Percentiles rank a stretch among this genome's conserved stretches.
These are phyloP conservation scores for Colletotrichum godetiae DNA, from an alignment of 2,329 filamentous ascomycete genomes.

Conservation along the genomic window DNA sequence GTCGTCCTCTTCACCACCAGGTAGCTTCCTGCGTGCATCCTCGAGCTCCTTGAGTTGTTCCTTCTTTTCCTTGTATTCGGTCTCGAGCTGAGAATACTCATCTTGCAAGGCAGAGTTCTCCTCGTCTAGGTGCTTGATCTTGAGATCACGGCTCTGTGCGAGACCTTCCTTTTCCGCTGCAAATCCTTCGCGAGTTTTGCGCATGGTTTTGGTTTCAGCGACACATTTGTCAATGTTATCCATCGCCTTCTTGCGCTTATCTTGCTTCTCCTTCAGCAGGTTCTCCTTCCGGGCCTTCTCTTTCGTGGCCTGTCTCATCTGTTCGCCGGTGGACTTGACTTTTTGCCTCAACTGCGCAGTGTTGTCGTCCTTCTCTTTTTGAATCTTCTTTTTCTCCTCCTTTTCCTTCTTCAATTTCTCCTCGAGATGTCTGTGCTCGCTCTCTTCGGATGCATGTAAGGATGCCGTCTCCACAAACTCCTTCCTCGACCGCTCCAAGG, in stretches of 20 bases:
- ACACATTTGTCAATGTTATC: slow-evolving; percentile 79
- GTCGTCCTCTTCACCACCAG: slow-evolving; percentile 71
- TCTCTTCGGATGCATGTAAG: slow-evolving; percentile 77
- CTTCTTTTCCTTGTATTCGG: slow-evolving; percentile 73
- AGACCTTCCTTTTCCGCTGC: slow-evolving; percentile 64
- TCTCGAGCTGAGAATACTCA: slow-evolving; percentile 73
- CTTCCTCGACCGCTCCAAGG: slow-evolving; percentile 81
- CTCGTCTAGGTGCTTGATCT: slow-evolving; percentile 62
- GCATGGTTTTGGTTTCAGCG: slow-evolving; percentile 70
- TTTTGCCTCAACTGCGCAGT: slow-evolving; percentile 87
- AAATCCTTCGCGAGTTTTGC: slow-evolving; percentile 64
- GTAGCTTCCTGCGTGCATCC: slow-evolving; percentile 72
- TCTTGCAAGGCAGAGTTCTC: slow-evolving; percentile 73
- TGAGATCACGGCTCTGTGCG: slow-evolving; percentile 62
- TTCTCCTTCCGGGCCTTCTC: slow-evolving; percentile 84
- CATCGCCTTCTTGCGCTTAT: slow-evolving; percentile 75
- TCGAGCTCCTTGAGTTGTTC: slow-evolving; percentile 78
- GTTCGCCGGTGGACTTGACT: slow-evolving; percentile 81
- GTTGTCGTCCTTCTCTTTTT: slow-evolving; percentile 91
- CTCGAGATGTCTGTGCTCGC: slow-evolving; percentile 74
- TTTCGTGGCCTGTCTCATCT: slow-evolving; percentile 84
- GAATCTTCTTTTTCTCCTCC: slow-evolving; percentile 78
- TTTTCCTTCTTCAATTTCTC: slow-evolving; percentile 80
- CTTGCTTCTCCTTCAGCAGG: slow-evolving; percentile 73
- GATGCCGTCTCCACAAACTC: slow-evolving; percentile 85